phyloP scores from a whole-genome alignment of 73 alveolate genomes.

The Symbiodinium natans region DNA sequence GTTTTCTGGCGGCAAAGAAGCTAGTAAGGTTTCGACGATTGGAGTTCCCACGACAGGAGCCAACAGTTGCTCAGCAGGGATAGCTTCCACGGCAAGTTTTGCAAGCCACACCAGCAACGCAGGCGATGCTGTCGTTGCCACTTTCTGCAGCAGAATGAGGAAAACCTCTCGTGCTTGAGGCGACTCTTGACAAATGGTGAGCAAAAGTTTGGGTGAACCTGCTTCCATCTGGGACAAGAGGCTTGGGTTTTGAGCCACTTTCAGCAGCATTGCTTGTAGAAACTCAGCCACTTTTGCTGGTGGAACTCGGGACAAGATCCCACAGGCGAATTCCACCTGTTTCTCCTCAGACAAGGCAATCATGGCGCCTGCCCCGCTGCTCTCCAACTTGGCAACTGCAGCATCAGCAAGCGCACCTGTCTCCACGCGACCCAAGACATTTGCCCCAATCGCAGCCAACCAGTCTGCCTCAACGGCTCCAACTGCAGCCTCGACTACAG shows the following conservation, averaged over 20 bases:
- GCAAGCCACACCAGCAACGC: neutral
- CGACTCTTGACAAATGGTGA: neutral
- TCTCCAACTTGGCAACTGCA: neutral
- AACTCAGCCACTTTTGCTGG: neutral
- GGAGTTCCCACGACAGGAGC: neutral
- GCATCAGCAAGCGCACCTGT: neutral
- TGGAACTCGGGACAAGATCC: neutral
- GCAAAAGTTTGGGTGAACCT: neutral
- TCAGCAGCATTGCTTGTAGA: neutral
- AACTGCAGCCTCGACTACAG: no score
- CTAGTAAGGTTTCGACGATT: neutral
- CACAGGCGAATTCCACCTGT: neutral
- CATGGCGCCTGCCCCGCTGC: slow-evolving; percentile 4
- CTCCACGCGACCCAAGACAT: neutral
- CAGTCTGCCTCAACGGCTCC: slow-evolving; percentile 39
- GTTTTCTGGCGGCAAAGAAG: neutral
- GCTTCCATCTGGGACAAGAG: neutral
- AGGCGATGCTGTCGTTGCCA: neutral
- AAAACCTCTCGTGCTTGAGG: neutral
- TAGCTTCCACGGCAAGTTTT: neutral
- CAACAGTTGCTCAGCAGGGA: neutral
- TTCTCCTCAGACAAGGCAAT: neutral
- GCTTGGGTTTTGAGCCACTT: neutral
- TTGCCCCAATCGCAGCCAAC: slow-evolving; percentile 5
- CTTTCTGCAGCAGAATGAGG: neutral